Percentiles rank a stretch among this genome's conserved stretches.
phyloP scores from a whole-genome alignment of 768 basidiomycete species.

The Sporobolomyces pararoseus region DNA sequence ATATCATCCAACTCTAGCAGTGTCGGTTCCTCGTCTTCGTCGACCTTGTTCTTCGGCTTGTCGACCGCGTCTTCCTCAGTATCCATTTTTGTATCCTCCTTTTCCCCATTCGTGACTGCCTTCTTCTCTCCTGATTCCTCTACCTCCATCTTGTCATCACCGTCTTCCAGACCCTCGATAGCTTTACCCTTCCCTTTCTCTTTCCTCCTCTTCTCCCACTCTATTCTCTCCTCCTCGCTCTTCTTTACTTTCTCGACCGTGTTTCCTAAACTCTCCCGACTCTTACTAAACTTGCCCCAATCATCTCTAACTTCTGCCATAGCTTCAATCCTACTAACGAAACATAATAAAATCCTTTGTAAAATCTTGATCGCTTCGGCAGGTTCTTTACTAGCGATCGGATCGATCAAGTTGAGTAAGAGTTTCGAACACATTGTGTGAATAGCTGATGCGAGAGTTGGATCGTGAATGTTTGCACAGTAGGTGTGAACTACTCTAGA shows the following conservation, averaged over 20 bases:
- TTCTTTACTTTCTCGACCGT: slow-evolving; percentile 20
- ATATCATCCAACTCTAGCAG: slow-evolving; percentile 56
- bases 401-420: slow-evolving; percentile 82
- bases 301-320: slow-evolving; percentile 59
- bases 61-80: slow-evolving; percentile 7
- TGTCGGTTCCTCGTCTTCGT: slow-evolving; percentile 30
- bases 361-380: slow-evolving; percentile 68
- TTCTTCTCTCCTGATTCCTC: slow-evolving; percentile 48
- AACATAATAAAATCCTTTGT: slow-evolving; percentile 70
- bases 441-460: slow-evolving; percentile 69
- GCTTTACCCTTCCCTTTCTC: slow-evolving; percentile 40
- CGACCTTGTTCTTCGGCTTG: slow-evolving; percentile 7
- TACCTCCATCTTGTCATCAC: slow-evolving; percentile 12
- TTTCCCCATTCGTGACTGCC: not conserved
- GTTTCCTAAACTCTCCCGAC: slow-evolving; percentile 19
- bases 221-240: slow-evolving; percentile 41
- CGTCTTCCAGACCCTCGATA: slow-evolving; percentile 4
- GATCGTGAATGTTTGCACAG: slow-evolving; percentile 82
- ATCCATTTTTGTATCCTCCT: slow-evolving; percentile 4
- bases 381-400: slow-evolving; percentile 64
- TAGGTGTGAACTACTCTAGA: slow-evolving; percentile 75
- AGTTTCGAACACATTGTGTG: slow-evolving; percentile 90
- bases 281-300: slow-evolving; percentile 44
- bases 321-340: slow-evolving; percentile 77
- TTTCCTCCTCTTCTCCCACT: slow-evolving; percentile 40